phyloP scores from a whole-genome alignment of 139 green algal species.

The Pseudopediastrum boryanum region DNA sequence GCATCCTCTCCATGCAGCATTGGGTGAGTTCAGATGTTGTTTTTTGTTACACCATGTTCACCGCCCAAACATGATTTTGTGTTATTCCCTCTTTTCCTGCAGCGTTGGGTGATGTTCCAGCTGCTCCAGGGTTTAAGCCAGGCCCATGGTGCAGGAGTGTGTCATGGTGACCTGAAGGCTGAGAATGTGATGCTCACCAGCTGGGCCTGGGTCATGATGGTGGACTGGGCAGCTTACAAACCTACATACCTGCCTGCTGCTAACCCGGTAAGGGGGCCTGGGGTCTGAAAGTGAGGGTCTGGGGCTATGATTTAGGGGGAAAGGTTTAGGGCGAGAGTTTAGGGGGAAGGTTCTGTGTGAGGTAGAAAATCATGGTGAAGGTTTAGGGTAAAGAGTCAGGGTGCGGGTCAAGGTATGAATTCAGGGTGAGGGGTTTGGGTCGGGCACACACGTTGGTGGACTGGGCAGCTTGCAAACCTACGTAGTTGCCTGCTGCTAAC shows the following conservation, averaged over 20 bases:
- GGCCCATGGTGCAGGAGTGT: conserved; percentile 75
- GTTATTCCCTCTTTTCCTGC: conserved; percentile 15
- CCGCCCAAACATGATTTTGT: no score
- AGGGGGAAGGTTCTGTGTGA: no score
- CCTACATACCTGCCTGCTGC: conserved; percentile 88
- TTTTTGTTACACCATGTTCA: no score
- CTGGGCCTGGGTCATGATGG: conserved; percentile 91
- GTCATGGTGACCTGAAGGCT: conserved; percentile 95
- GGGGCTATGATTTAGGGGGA: background rate
- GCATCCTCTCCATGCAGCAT: no score
- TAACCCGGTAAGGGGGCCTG: conserved; percentile 75
- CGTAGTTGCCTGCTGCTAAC: conserved; percentile 91
- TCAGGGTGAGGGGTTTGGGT: no score
- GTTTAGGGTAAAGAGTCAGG: no score
- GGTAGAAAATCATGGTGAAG: no score
- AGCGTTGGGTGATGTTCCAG: conserved; percentile 94
- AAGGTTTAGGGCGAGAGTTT: conserved; percentile 21
- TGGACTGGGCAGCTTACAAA: conserved; percentile 96
- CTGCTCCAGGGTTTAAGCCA: conserved; percentile 82
- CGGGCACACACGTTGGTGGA: conserved; percentile 90
- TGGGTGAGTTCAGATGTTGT: no score
- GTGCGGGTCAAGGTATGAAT: no score
- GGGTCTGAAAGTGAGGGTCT: background rate
- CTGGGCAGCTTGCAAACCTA: conserved; percentile 94
- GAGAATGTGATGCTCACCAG: conserved; percentile 92